Evolutionary conservation across 768 basidiomycete genomes (phyloP).

Genomic region (Suillus spraguei): DNA sequence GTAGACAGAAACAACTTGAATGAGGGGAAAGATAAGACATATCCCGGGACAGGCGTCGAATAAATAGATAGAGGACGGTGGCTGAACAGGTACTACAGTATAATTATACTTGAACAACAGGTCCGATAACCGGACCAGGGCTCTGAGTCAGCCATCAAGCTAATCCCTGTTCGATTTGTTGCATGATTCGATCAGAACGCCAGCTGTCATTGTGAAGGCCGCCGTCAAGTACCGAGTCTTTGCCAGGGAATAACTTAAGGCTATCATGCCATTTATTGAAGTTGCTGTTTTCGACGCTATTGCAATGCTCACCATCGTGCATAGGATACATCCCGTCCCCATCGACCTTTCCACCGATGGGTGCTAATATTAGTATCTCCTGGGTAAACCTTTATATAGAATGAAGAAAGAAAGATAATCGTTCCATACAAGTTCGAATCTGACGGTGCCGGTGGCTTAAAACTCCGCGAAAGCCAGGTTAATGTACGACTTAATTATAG

Average conservation of each 20-base stretch:
- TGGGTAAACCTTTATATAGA: neutral
- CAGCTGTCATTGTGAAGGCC: neutral
- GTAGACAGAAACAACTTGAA: neutral
- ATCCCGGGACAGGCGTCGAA: neutral
- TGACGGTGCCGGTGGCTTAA: neutral
- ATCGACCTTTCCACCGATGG: neutral
- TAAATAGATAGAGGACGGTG: neutral
- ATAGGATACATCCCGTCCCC: neutral
- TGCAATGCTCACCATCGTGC: neutral
- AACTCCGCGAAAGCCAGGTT: neutral
- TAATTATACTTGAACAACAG: neutral
- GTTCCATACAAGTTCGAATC: conserved; percentile 32
- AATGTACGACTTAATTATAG: neutral
- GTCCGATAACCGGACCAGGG: neutral
- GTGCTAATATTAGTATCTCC: neutral
- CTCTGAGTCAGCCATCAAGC: neutral
- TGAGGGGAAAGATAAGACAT: neutral
- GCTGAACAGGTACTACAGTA: neutral
- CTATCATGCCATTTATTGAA: no score
- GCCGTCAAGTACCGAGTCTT: neutral
- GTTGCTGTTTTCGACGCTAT: neutral
- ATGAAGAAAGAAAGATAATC: neutral
- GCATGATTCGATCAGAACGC: neutral
- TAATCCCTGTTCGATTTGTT: neutral
- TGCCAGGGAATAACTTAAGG: neutral